Base-by-base conservation (phyloP, 805 yeast species). In the Metschnikowia lunata region DNA sequence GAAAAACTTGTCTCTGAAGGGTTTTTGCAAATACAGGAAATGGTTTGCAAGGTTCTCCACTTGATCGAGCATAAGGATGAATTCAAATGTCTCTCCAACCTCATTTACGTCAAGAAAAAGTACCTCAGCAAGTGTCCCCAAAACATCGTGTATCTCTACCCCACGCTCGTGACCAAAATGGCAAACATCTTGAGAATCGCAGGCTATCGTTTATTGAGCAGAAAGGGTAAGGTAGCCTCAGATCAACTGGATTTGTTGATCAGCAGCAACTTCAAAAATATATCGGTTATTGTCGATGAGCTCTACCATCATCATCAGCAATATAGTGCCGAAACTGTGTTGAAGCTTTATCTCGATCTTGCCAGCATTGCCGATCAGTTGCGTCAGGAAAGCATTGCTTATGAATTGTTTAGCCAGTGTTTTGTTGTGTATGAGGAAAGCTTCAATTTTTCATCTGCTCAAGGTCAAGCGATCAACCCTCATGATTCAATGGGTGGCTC, bases 381-480 rank as follows among this genome's bases (percentile, higher is more conserved):
- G 26, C 69, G 74, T 13, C 69, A 82, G 32, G 83, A 82, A 46
- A 88, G 85, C 47, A 80, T 88, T 28, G 72, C 91, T 12, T 87
- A 87, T 64, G 99, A 93, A 65, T 82, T 88, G 57, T 88, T 84
- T 62, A 90, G 87, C 31, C 95, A 89, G 61, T 84, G 95, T 4
- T 87, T 90, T 60, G 76, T 90, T 1, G 76, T 88, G 0, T 90
- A 88, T 60, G 98, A 91, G 62, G 83, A 79, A 47, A 66, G 66
- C 39, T 58, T 79, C 37, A 62, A 63, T 18, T 44, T 66, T 29
- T 51, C 49, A 28, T 39, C 56, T 13, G 37, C 51, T 7, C 45
- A 39, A 15, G 52, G 51, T 15, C 56, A 49, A 37, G 34, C 39
- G 33, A 43, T 34, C 18, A 64, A 60, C 40, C 68, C 74, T 0